Evolutionary conservation across 805 yeast genomes (phyloP).

Genomic region (Ogataea wickerhamii): DNA sequence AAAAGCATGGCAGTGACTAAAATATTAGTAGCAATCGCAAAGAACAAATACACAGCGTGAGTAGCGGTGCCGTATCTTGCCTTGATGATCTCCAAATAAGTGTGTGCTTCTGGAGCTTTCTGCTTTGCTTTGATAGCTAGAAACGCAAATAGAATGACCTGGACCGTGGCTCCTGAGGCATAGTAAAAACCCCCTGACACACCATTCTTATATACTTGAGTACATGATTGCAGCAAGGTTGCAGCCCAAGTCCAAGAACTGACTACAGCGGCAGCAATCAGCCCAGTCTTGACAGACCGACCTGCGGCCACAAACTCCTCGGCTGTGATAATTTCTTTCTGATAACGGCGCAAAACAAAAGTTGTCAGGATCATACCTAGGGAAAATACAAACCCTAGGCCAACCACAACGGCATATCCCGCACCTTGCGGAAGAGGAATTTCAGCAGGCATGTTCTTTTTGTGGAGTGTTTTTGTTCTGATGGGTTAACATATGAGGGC

Average conservation of each 20-base stretch:
- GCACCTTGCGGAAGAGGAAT: slow-evolving; percentile 58
- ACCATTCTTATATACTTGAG: slow-evolving; percentile 78
- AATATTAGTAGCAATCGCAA: slow-evolving; percentile 83
- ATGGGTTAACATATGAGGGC: too few relatives aligned
- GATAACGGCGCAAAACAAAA: slow-evolving; percentile 67
- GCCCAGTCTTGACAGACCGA: slow-evolving; percentile 77
- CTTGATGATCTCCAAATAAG: slow-evolving; percentile 80
- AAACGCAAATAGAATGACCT: slow-evolving; percentile 80
- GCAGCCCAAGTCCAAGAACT: slow-evolving; percentile 96
- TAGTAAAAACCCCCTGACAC: slow-evolving; percentile 66
- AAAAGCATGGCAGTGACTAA: slow-evolving; percentile 89
- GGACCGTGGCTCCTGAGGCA: slow-evolving; percentile 90
- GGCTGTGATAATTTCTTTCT: slow-evolving; percentile 82
- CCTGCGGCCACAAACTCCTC: slow-evolving; percentile 96
- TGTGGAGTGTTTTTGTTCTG: too few relatives aligned
- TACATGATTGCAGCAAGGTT: slow-evolving; percentile 67
- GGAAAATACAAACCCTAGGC: slow-evolving; percentile 74
- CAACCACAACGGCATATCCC: slow-evolving; percentile 85
- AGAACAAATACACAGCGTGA: slow-evolving; percentile 67
- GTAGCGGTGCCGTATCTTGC: slow-evolving; percentile 77
- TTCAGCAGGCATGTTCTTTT: slow-evolving; percentile 12
- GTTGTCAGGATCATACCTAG: slow-evolving; percentile 77
- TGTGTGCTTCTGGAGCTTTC: slow-evolving; percentile 88
- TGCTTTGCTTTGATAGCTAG: slow-evolving; percentile 86
- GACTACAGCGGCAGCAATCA: slow-evolving; percentile 87